These are phyloP conservation scores for Uncinocarpus reesii DNA, from an alignment of 2,329 filamentous ascomycete species.

Conservation along the genomic window DNA sequence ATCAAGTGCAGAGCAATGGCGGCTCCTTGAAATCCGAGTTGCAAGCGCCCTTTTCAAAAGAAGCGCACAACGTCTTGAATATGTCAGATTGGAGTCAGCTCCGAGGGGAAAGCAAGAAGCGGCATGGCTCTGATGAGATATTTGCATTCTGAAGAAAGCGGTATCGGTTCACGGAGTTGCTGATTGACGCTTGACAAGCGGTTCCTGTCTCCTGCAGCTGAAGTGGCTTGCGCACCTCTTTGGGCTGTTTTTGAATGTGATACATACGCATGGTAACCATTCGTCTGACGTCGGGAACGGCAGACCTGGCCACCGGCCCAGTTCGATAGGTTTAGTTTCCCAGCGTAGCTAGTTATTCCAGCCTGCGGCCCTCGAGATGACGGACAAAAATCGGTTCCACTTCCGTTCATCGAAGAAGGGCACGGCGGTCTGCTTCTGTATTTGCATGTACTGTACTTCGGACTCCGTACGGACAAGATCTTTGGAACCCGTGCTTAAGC, in stretches of 20 bases:
- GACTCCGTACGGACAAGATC: too few relatives aligned
- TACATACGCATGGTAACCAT: not conserved
- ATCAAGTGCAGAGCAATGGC: not conserved
- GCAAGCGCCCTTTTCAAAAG: not conserved
- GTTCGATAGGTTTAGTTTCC: not conserved
- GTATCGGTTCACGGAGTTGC: not conserved
- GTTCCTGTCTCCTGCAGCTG: not conserved
- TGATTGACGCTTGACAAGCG: not conserved
- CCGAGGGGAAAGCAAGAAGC: not conserved
- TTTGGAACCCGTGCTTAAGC: not conserved
- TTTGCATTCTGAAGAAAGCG: too few relatives aligned
- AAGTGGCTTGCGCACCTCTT: conserved; percentile 5
- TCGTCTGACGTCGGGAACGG: not conserved
- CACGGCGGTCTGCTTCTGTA: too few relatives aligned
- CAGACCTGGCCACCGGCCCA: not conserved
- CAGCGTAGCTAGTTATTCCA: not conserved
- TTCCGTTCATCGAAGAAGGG: too few relatives aligned
- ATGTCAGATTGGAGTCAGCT: not conserved
- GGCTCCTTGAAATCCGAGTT: not conserved
- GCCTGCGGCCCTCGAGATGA: too few relatives aligned
- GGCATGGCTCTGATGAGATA: not conserved
- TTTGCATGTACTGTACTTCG: too few relatives aligned
- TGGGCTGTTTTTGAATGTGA: conserved; percentile 1
- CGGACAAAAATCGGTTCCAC: too few relatives aligned
- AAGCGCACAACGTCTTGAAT: not conserved